A percentile compares a stretch with the other conserved stretches of the same genome.
These are phyloP conservation scores for Candolleomyces efflorescens DNA, from an alignment of 768 basidiomycete genomes.

Conservation along the genomic window DNA sequence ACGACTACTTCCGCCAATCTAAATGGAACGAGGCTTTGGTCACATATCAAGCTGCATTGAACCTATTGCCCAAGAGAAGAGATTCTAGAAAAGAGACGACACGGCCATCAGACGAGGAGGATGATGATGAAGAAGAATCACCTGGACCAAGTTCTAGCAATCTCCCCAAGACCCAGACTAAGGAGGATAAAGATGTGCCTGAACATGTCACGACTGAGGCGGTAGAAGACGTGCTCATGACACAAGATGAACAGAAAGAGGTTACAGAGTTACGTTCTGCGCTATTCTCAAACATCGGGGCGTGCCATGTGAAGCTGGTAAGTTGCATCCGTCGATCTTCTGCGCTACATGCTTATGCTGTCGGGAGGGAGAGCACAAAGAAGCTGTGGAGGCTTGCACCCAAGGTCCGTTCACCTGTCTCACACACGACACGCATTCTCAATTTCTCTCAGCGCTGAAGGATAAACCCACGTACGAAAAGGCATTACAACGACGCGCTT, in stretches of 20 bases:
- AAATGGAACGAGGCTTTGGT: conserved; percentile 69
- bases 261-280: conserved; percentile 45
- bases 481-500: conserved; percentile 84
- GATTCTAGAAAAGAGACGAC: conserved; percentile 8
- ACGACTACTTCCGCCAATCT: conserved; percentile 60
- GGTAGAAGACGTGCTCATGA: neutral
- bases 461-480: conserved; percentile 87
- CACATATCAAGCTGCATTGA: conserved; percentile 67
- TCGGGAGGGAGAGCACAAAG: conserved; percentile 68
- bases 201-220: neutral
- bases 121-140: neutral
- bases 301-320: conserved; percentile 79
- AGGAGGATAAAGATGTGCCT: neutral
- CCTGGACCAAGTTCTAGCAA: neutral
- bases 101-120: neutral
- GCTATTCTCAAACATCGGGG: conserved; percentile 84
- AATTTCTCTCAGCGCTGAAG: conserved; percentile 55
- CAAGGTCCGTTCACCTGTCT: conserved; percentile 43
- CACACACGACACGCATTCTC: neutral
- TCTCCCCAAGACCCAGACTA: neutral
- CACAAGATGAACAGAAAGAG: conserved; percentile 12
- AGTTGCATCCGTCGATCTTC: conserved; percentile 18
- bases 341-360: too few relatives aligned
- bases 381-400: conserved; percentile 76
- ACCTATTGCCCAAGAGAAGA: conserved; percentile 51